Percentiles rank a stretch among this genome's conserved stretches.
phyloP scores from a whole-genome alignment of 2,329 filamentous ascomycete genomes.

The Fusarium sp. region DNA sequence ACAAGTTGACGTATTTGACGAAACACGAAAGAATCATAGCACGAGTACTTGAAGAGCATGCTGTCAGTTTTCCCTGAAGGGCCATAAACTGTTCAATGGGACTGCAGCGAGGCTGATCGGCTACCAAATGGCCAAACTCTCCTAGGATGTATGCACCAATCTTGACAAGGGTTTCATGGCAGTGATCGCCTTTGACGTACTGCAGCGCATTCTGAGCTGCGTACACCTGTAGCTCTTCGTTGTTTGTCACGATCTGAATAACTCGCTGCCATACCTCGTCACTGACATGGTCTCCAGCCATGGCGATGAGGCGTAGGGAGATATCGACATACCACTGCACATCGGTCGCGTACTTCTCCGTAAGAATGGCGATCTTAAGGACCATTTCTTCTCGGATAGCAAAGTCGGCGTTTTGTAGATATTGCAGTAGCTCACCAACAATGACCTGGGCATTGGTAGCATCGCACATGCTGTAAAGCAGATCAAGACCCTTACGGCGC shows the following conservation, averaged over 20 bases:
- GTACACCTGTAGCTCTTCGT: slow-evolving; percentile 97
- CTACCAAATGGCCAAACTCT: slow-evolving; percentile 96
- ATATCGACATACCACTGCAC: slow-evolving; percentile 99
- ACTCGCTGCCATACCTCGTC: slow-evolving; percentile 99
- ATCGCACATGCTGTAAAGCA: slow-evolving; percentile 99
- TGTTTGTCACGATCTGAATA: slow-evolving; percentile 99
- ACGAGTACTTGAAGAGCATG: slow-evolving; percentile 88
- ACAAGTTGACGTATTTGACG: slow-evolving; percentile 97
- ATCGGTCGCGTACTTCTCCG: slow-evolving; percentile 98
- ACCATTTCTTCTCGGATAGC: slow-evolving; percentile 99
- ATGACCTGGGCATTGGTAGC: slow-evolving; percentile 93
- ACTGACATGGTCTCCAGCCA: slow-evolving; percentile 98
- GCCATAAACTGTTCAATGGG: slow-evolving; percentile 98
- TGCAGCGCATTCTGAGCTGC: slow-evolving; percentile 93
- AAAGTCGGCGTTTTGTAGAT: slow-evolving; percentile 96
- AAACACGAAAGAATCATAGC: slow-evolving; percentile 97
- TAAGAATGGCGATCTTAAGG: slow-evolving; percentile 96
- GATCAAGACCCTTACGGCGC: slow-evolving; percentile 91
- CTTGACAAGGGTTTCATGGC: slow-evolving; percentile 97
- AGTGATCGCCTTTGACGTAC: slow-evolving; percentile 92
- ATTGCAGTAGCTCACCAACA: slow-evolving; percentile 92
- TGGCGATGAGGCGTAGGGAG: slow-evolving; percentile 90
- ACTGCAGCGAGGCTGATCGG: slow-evolving; percentile 90
- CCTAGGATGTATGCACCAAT: slow-evolving; percentile 96
- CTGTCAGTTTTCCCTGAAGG: slow-evolving; percentile 88